Base-by-base conservation (phyloP, 2,329 filamentous ascomycete genomes). In the Fusarium sp. region DNA sequence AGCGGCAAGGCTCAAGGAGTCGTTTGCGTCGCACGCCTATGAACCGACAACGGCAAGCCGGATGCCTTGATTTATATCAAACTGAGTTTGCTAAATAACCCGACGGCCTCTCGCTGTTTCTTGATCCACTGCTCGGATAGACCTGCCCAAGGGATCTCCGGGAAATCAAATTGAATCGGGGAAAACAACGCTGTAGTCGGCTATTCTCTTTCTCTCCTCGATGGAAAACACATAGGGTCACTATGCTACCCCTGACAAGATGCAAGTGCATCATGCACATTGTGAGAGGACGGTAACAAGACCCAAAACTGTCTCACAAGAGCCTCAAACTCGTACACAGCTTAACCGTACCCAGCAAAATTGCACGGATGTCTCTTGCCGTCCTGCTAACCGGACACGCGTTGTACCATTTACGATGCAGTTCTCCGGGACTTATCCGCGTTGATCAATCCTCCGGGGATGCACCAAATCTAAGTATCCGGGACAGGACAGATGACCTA, bases 361-460 rank as follows among this genome's bases (percentile, higher is more conserved):
- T 40, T 67, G 63, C 56, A 61, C 50, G 61, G 57, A 57, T 62
- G 60, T 65, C 63, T 36, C 66, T 66, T 63, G 64, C 68, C 64
- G 69, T 73, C 25, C 54, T 62, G 65, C 58, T 67, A 33, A 38
- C 61, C 61, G 66, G 62, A 64, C 66, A 56, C 70, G 65, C 42
- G 40, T 29, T 68, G 62, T 67, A 65, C 69, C 70, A 65, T 69
- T 57, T 22, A 70, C 50, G 61, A 76, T 69, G 74, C 66, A 70
- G 58, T 63, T 61, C 70, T 33, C 75, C 77, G 72, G 75, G 67
- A 70, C 69, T 59, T 57, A 56, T 52, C 66, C 60, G 66, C 65
- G 47, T 33, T 69, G 54, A 69, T 69, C 70, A 78, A 78, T 76
- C 66, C 65, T 78, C 75, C 77, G 77, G 60, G 57, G 66, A 67